These are phyloP conservation scores for Elsinoe fawcettii DNA, from an alignment of 2,329 filamentous ascomycete species.

Conservation along the genomic window DNA sequence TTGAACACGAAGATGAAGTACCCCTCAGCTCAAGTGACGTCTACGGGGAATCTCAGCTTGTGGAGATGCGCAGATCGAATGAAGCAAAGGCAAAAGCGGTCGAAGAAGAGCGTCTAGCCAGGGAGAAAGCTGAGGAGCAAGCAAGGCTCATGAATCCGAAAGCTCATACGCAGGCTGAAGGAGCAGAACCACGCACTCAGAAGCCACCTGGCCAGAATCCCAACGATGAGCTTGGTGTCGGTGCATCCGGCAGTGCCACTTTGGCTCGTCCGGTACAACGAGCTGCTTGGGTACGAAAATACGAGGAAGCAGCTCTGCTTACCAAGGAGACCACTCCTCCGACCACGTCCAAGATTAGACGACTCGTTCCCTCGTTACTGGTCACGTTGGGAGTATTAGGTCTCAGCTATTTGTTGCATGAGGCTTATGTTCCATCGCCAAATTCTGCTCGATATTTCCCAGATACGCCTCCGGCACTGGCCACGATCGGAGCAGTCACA, in stretches of 20 bases:
- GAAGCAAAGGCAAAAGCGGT: slow-evolving; percentile 22
- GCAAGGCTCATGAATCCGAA: slow-evolving; percentile 18
- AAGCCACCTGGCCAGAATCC: slow-evolving; percentile 10
- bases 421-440: slow-evolving; percentile 44
- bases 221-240: slow-evolving; percentile 16
- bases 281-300: slow-evolving; percentile 31
- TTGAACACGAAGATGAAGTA: slow-evolving; percentile 22
- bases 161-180: not conserved
- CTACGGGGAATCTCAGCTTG: slow-evolving; percentile 25
- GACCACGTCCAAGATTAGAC: slow-evolving; percentile 28
- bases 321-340: slow-evolving; percentile 29
- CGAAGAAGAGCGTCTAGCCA: slow-evolving; percentile 17
- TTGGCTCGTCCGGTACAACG: slow-evolving; percentile 22
- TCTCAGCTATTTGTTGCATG: slow-evolving; percentile 38
- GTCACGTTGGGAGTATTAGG: slow-evolving; percentile 32
- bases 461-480: slow-evolving; percentile 53
- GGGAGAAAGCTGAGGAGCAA: slow-evolving; percentile 17
- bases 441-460: slow-evolving; percentile 49
- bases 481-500: slow-evolving; percentile 57
- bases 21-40: slow-evolving; percentile 23
- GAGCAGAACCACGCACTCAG: not conserved
- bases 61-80: slow-evolving; percentile 24
- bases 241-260: not conserved
- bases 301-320: slow-evolving; percentile 29
- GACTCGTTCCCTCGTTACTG: slow-evolving; percentile 40